These are phyloP conservation scores for Pascua sp. DNA, from an alignment of 1,284 basidiomycete genomes.

Conservation along the genomic window DNA sequence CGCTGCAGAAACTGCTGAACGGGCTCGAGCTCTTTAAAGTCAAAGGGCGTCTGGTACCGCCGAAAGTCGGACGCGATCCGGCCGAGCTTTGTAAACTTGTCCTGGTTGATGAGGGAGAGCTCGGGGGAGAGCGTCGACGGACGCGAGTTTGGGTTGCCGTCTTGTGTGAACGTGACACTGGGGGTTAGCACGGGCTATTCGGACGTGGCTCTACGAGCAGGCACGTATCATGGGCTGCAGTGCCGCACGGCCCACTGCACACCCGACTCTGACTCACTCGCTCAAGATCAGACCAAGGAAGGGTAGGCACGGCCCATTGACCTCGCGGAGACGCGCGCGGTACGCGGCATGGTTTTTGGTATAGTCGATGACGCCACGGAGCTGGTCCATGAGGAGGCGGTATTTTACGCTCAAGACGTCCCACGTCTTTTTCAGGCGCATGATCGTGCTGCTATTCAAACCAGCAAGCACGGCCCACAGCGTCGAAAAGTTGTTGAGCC, in stretches of 20 bases:
- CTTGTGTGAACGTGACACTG: slow-evolving; percentile 84
- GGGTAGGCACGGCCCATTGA: slow-evolving; percentile 80
- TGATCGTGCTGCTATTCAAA: slow-evolving; percentile 88
- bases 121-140: slow-evolving; percentile 70
- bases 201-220: too few species aligned
- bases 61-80: slow-evolving; percentile 89
- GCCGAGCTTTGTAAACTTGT: slow-evolving; percentile 87
- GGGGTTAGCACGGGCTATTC: neutral
- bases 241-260: neutral
- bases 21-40: slow-evolving; percentile 44
- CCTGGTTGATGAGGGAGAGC: slow-evolving; percentile 88
- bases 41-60: slow-evolving; percentile 68
- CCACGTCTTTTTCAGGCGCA: slow-evolving; percentile 92
- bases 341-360: slow-evolving; percentile 65
- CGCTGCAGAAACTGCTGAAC: slow-evolving; percentile 43
- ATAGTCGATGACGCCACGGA: slow-evolving; percentile 86
- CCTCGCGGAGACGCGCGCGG: slow-evolving; percentile 73
- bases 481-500: slow-evolving; percentile 88
- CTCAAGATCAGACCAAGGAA: slow-evolving; percentile 66
- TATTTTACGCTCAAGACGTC: slow-evolving; percentile 81
- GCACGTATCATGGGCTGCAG: too few species aligned
- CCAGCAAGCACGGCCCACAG: slow-evolving; percentile 96
- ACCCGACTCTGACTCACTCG: slow-evolving; percentile 51
- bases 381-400: slow-evolving; percentile 68
- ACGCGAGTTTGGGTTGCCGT: slow-evolving; percentile 84